A percentile compares a stretch with the other conserved stretches of the same genome.
Conservation (phyloP, 176 grass and related monocot species). For the Triticum turgidum region DNA sequence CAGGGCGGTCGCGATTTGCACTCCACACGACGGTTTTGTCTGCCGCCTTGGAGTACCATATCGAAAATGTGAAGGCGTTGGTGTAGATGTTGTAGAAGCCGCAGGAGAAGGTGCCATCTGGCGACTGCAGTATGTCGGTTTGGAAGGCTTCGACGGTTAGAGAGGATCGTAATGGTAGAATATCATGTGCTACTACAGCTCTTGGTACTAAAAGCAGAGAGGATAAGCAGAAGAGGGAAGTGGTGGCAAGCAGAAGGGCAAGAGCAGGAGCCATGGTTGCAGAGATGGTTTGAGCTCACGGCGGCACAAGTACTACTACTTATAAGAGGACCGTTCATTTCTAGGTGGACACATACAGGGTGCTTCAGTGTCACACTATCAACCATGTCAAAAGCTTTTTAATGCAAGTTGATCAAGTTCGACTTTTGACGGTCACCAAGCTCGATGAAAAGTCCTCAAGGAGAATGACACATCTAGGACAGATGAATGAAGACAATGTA, state of each 20-base stretch:
- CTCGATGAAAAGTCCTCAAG: neutral
- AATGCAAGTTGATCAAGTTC: neutral
- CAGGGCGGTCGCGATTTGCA: neutral
- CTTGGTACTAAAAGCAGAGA: neutral
- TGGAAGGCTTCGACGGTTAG: conserved; percentile 21
- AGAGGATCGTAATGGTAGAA: neutral
- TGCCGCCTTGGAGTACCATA: neutral
- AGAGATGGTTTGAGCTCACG: neutral
- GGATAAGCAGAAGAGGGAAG: neutral
- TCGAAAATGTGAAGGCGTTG: neutral
- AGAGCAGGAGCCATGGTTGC: conserved; percentile 7
- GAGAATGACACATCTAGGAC: conserved; percentile 11
- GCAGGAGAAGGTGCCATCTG: neutral
- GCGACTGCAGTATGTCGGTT: neutral
- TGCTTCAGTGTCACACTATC: neutral
- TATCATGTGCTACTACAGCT: neutral
- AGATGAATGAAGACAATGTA: neutral
- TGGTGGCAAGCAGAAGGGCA: neutral
- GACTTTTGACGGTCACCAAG: neutral
- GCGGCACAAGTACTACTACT: neutral
- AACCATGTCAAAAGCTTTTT: neutral
- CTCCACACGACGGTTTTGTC: neutral
- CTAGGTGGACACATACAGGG: neutral
- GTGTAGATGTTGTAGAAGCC: neutral
- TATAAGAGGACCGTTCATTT: neutral